Percentiles rank a stretch among this genome's conserved stretches.
Evolutionary conservation across 208 protist genomes (phyloP).

Genomic region (Crithidia expoeki): DNA sequence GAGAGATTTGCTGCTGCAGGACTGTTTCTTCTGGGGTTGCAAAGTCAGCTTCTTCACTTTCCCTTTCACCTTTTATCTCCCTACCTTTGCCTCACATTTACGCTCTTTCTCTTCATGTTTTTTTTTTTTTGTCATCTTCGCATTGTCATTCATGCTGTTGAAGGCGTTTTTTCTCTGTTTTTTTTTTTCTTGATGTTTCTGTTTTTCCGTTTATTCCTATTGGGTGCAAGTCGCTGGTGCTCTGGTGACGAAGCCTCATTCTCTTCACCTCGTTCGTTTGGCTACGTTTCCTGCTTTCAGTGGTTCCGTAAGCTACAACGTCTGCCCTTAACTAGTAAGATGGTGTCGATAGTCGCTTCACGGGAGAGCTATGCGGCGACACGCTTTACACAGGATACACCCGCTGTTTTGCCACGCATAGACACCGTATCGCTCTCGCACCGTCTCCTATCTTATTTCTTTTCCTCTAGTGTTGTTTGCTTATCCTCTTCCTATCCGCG

Average conservation of each 20-base stretch:
- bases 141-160: not conserved
- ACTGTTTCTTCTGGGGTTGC: no score
- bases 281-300: not conserved
- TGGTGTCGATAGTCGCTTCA: not conserved
- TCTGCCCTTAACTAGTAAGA: not conserved
- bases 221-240: not conserved
- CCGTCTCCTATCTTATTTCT: no score
- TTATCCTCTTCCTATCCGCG: no score
- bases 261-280: not conserved
- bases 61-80: not conserved
- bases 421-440: no score
- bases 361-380: no score
- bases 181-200: slow-evolving; percentile 3
- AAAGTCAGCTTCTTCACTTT: no score
- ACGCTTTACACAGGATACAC: no score
- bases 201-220: slow-evolving; percentile 1
- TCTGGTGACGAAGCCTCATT: not conserved
- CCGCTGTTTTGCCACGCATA: no score
- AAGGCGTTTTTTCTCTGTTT: slow-evolving; percentile 1
- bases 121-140: not conserved
- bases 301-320: not conserved
- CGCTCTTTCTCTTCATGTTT: slow-evolving; percentile 5
- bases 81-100: not conserved
- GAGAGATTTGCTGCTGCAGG: no score
- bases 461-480: no score